Percentiles rank a stretch among this genome's conserved stretches.
Evolutionary conservation across 495 filamentous ascomycete genomes (phyloP).

Genomic region (Hypomontagnella submonticulosa): DNA sequence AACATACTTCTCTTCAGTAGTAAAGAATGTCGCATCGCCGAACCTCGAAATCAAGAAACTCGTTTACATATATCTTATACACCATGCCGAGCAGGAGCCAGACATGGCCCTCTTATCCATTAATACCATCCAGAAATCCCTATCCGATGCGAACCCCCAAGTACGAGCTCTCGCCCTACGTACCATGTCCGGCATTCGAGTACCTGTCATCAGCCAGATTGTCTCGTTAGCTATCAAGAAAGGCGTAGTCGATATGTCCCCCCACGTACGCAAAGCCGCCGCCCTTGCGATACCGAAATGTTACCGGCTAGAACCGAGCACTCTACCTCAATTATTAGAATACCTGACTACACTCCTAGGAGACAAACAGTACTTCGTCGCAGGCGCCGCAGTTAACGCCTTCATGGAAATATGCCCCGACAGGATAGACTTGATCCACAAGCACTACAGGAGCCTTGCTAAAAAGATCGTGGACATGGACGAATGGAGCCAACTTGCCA

Average conservation of each 20-base stretch:
- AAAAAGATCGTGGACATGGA: slow-evolving; percentile 98
- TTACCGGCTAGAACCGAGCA: slow-evolving; percentile 89
- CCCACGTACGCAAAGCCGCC: slow-evolving; percentile 90
- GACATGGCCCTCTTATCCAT: slow-evolving; percentile 95
- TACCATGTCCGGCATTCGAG: slow-evolving; percentile 94
- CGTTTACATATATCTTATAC: slow-evolving; percentile 96
- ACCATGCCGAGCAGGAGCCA: slow-evolving; percentile 93
- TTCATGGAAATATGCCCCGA: slow-evolving; percentile 91
- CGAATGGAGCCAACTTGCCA: slow-evolving; percentile 93
- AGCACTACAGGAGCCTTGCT: slow-evolving; percentile 83
- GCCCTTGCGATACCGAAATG: slow-evolving; percentile 98
- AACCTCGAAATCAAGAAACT: slow-evolving; percentile 95
- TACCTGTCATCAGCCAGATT: slow-evolving; percentile 98
- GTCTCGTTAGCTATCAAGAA: slow-evolving; percentile 96
- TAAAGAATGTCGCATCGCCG: slow-evolving; percentile 94
- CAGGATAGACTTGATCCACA: slow-evolving; percentile 85
- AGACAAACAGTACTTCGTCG: slow-evolving; percentile 94
- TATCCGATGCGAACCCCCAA: slow-evolving; percentile 90
- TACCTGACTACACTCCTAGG: slow-evolving; percentile 80
- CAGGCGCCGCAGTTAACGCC: slow-evolving; percentile 88
- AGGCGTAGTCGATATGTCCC: slow-evolving; percentile 91
- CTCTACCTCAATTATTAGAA: slow-evolving; percentile 83
- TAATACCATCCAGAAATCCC: slow-evolving; percentile 97
- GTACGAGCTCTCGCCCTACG: slow-evolving; percentile 89
- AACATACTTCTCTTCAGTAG: slow-evolving; percentile 89